Conservation (phyloP, 305 asterid species). For the Solanum chacoense region DNA sequence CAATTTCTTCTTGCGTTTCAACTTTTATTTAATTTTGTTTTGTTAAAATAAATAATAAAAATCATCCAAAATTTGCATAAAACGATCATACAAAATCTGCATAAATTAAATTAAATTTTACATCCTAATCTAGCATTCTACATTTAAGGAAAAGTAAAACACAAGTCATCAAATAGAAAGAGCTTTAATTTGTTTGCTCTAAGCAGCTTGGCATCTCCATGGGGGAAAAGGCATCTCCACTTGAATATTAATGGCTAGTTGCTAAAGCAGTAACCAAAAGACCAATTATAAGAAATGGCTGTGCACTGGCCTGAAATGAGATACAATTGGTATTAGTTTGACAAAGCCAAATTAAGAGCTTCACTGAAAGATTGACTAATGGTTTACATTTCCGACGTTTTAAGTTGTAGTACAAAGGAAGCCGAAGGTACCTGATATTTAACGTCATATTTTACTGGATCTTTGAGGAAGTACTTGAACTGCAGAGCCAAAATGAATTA, state of each 20-base stretch:
- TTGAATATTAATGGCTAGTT: slow-evolving; percentile 43
- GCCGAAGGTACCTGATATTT: slow-evolving; percentile 65
- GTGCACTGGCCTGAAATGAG: slow-evolving; percentile 82
- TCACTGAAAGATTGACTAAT: not conserved
- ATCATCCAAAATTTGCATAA: not conserved
- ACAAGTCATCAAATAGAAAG: not conserved
- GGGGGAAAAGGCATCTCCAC: not conserved
- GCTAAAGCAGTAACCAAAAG: slow-evolving; percentile 83
- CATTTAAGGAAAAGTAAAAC: not conserved
- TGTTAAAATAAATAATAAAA: not conserved
- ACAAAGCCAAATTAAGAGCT: not conserved
- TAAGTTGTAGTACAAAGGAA: not conserved
- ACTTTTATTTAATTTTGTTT: not conserved
- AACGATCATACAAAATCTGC: not conserved
- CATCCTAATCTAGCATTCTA: not conserved
- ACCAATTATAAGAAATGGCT: slow-evolving; percentile 86
- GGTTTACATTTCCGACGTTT: not conserved
- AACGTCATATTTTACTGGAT: slow-evolving; percentile 80
- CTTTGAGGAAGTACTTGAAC: slow-evolving; percentile 90
- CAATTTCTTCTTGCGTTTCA: not conserved
- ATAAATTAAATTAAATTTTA: not conserved
- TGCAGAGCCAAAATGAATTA: slow-evolving; percentile 16
- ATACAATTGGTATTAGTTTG: not conserved
- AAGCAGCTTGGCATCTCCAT: not conserved
- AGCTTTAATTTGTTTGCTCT: not conserved